These are phyloP conservation scores for Talaromyces sp. DNA, from an alignment of 2,329 filamentous ascomycete genomes.

Conservation along the genomic window DNA sequence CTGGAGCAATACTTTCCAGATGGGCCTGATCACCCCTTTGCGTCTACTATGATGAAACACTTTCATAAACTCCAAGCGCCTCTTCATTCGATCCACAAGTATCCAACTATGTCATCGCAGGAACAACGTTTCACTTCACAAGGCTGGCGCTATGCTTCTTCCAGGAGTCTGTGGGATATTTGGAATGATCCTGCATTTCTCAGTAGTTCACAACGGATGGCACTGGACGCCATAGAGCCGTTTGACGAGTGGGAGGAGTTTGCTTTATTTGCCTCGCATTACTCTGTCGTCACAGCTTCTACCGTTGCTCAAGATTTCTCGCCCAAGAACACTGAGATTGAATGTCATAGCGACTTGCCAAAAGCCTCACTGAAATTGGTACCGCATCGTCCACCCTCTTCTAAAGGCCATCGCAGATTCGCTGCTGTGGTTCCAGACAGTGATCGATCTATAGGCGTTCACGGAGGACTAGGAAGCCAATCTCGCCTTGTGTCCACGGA, in stretches of 20 bases:
- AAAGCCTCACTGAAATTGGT: constrained; percentile 1
- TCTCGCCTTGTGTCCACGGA: constrained; percentile 48
- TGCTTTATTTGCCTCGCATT: constrained; percentile 76
- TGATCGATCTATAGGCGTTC: constrained; percentile 32
- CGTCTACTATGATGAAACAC: constrained; percentile 76
- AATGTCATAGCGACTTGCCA: neutral
- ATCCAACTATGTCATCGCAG: constrained; percentile 65
- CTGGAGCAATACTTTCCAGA: constrained; percentile 83
- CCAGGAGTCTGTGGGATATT: constrained; percentile 73
- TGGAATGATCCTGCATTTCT: constrained; percentile 72
- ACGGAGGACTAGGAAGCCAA: constrained; percentile 45
- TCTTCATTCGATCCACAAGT: constrained; percentile 68
- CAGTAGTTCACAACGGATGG: constrained; percentile 53
- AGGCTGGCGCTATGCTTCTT: constrained; percentile 64
- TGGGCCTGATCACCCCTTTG: constrained; percentile 75
- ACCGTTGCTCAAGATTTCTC: constrained; percentile 25
- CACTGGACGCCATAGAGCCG: constrained; percentile 68
- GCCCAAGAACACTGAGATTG: neutral
- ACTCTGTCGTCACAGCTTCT: constrained; percentile 69
- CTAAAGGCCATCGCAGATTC: constrained; percentile 56
- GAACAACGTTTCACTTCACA: constrained; percentile 60
- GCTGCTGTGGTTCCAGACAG: constrained; percentile 50
- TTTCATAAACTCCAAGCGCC: constrained; percentile 77
- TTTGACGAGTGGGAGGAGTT: constrained; percentile 99
- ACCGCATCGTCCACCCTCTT: constrained; percentile 28